phyloP scores from a whole-genome alignment of 2,329 filamentous ascomycete species.

The Epichloe scottii region DNA sequence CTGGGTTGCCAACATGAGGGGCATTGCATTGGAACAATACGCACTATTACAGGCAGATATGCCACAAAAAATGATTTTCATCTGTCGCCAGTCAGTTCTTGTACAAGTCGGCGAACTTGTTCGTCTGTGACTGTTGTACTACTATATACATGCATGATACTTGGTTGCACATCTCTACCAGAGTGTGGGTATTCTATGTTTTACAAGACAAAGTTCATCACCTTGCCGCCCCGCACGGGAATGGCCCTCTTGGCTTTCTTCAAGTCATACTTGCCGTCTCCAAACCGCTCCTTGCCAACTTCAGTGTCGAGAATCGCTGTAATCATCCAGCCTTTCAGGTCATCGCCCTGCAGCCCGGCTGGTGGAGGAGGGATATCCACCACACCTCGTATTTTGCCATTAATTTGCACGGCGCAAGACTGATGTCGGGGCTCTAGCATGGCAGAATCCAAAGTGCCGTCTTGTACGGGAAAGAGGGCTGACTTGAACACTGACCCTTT shows the following conservation, averaged over 20 bases:
- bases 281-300: slow-evolving; percentile 45
- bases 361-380: slow-evolving; percentile 48
- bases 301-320: slow-evolving; percentile 46
- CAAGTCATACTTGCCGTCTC: slow-evolving; percentile 31
- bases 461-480: slow-evolving; percentile 46
- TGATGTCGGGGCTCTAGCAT: slow-evolving; percentile 37
- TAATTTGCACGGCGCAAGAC: slow-evolving; percentile 60
- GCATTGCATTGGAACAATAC: too few relatives aligned
- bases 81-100: too few relatives aligned
- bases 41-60: too few relatives aligned
- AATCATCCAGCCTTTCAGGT: slow-evolving; percentile 48
- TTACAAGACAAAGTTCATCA: slow-evolving; percentile 62
- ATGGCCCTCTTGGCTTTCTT: slow-evolving; percentile 49
- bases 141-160: neutral
- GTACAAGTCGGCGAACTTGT: neutral
- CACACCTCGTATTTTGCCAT: slow-evolving; percentile 63
- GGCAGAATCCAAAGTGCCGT: slow-evolving; percentile 35
- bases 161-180: too few relatives aligned
- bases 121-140: neutral
- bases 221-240: slow-evolving; percentile 51
- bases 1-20: neutral
- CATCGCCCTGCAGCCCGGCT: slow-evolving; percentile 26
- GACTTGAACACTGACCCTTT: slow-evolving; percentile 28
- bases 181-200: neutral
- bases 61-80: too few relatives aligned